phyloP scores from a whole-genome alignment of 805 yeast genomes.

The Candida schatavii region DNA sequence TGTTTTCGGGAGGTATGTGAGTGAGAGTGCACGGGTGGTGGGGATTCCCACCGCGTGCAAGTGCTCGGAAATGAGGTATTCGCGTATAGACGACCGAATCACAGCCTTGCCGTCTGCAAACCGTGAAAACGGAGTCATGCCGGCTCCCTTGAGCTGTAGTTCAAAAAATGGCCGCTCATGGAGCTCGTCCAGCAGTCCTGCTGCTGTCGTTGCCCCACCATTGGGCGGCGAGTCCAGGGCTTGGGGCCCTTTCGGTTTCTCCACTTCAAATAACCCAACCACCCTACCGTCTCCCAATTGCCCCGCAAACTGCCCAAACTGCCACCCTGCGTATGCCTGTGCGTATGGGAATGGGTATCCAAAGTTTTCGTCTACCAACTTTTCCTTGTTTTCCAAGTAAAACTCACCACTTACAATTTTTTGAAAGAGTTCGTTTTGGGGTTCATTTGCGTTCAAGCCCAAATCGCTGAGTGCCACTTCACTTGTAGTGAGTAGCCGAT shows the following conservation, averaged over 20 bases:
- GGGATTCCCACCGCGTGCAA: conserved; percentile 81
- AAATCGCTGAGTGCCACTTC: conserved; percentile 59
- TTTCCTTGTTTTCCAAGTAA: conserved; percentile 20
- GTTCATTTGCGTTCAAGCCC: conserved; percentile 44
- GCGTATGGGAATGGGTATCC: conserved; percentile 69
- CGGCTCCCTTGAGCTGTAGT: conserved; percentile 88
- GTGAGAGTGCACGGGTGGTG: conserved; percentile 75
- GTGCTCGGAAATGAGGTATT: conserved; percentile 81
- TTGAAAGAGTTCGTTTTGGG: conserved; percentile 44
- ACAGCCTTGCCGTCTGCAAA: conserved; percentile 98
- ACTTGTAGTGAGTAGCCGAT: conserved; percentile 57
- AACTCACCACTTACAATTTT: conserved; percentile 60
- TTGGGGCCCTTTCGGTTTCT: conserved; percentile 26
- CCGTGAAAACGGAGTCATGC: conserved; percentile 86
- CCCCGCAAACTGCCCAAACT: conserved; percentile 95
- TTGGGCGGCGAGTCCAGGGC: too few species aligned
- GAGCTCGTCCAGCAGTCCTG: too few species aligned
- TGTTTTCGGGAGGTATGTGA: conserved; percentile 71
- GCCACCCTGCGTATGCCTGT: conserved; percentile 93
- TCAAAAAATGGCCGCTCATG: conserved; percentile 47
- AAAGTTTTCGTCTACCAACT: conserved; percentile 20
- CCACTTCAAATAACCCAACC: conserved; percentile 70
- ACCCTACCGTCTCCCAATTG: conserved; percentile 97
- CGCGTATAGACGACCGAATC: conserved; percentile 81
- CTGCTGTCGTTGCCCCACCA: conserved; percentile 21